Evolutionary conservation across 2,329 filamentous ascomycete species (phyloP).

Genomic region (Penicillium sp.): DNA sequence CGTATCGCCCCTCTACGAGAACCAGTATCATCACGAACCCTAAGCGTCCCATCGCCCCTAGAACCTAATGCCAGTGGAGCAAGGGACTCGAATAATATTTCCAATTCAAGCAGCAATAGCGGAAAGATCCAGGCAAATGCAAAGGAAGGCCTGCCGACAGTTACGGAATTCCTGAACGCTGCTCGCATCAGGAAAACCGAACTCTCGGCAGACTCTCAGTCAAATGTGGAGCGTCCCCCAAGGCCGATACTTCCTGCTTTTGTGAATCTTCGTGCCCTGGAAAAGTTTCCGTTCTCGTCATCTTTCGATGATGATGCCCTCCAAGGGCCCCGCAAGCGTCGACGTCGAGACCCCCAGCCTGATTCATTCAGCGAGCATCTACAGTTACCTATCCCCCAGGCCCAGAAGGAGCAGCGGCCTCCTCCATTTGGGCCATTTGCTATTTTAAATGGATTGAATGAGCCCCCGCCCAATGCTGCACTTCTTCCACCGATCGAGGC

Average conservation of each 20-base stretch:
- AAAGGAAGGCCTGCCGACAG: conserved; percentile 27
- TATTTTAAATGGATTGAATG: conserved; percentile 59
- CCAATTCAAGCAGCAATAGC: conserved; percentile 25
- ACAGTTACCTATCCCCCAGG: conserved; percentile 47
- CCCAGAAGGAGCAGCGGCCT: conserved; percentile 45
- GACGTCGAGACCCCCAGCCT: conserved; percentile 39
- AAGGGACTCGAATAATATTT: conserved; percentile 28
- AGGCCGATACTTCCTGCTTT: conserved; percentile 45
- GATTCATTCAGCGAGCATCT: conserved; percentile 45
- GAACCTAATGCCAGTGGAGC: conserved; percentile 42
- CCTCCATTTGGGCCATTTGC: conserved; percentile 45
- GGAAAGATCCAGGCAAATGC: conserved; percentile 33
- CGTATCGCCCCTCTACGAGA: conserved; percentile 49
- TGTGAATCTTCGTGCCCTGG: conserved; percentile 47
- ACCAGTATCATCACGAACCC: conserved; percentile 40
- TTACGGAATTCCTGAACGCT: conserved; percentile 36
- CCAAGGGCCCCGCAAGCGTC: conserved; percentile 40
- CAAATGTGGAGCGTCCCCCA: conserved; percentile 36
- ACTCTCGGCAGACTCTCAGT: conserved; percentile 25
- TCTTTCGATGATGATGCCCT: conserved; percentile 37
- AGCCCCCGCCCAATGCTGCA: conserved; percentile 60
- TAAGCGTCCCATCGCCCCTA: conserved; percentile 43
- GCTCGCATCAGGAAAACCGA: conserved; percentile 37
- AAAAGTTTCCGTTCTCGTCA: conserved; percentile 41
- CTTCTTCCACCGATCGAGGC: conserved; percentile 60